Conservation (phyloP, 306 rosid species). For the Neltuma alba region DNA sequence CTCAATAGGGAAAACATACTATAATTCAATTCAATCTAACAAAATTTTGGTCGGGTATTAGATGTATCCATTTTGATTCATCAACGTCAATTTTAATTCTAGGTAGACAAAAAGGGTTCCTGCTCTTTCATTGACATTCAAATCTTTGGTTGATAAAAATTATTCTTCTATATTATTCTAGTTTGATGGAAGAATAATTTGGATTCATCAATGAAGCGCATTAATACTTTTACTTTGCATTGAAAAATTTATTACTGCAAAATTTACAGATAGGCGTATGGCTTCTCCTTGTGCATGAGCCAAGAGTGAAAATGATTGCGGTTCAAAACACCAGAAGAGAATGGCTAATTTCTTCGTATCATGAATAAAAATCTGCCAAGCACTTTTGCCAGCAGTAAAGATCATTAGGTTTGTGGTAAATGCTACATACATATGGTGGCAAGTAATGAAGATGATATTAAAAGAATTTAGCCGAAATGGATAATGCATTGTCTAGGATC, state of each 20-base stretch:
- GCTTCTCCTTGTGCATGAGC: background rate
- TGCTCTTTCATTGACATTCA: constrained; percentile 23
- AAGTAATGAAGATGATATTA: constrained; percentile 15
- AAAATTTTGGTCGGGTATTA: constrained; percentile 10
- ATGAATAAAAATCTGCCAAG: constrained; percentile 26
- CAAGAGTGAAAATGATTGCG: background rate
- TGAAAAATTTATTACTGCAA: background rate
- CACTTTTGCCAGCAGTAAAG: constrained; percentile 22
- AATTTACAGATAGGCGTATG: background rate
- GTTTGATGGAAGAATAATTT: constrained; percentile 13
- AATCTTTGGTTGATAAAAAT: constrained; percentile 26
- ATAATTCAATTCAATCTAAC: background rate
- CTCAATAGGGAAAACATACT: background rate
- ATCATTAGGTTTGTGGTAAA: background rate
- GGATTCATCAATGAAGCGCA: background rate
- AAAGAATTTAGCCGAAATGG: background rate
- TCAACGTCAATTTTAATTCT: constrained; percentile 14
- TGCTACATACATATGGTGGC: constrained; percentile 5
- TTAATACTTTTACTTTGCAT: background rate
- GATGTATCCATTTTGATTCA: constrained; percentile 27
- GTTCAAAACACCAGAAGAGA: background rate
- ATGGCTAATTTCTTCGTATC: background rate
- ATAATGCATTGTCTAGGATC: background rate
- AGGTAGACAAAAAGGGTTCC: constrained; percentile 9
- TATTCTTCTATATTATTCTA: background rate